phyloP scores from a whole-genome alignment of 164 flowering plant genomes.

The Platanus orientalis region DNA sequence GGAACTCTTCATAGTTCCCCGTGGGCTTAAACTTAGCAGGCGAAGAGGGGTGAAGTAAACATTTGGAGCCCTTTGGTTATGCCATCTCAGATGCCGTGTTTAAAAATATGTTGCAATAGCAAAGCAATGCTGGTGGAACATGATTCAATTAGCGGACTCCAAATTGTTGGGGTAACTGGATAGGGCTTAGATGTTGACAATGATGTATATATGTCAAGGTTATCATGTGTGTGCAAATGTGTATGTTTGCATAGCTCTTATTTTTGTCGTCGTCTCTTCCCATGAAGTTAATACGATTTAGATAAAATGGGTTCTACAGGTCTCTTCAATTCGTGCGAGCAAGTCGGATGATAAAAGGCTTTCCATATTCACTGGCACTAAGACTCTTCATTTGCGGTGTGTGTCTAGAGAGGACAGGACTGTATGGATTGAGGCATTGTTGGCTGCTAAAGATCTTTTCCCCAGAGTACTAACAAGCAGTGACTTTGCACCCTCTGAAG shows the following conservation, averaged over 20 bases:
- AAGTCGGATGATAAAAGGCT: constrained; percentile 96
- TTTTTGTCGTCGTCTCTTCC: background rate
- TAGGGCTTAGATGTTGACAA: no score
- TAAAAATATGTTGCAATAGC: no score
- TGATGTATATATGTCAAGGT: no score
- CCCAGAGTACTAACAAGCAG: constrained; percentile 66
- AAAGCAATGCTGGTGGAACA: no score
- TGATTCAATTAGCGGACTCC: no score
- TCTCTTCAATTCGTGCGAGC: constrained; percentile 92
- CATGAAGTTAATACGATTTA: constrained; percentile 11
- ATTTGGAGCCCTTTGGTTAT: no score
- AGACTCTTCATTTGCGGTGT: constrained; percentile 92
- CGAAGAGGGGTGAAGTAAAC: no score
- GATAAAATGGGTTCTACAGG: constrained; percentile 44
- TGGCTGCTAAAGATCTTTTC: constrained; percentile 78
- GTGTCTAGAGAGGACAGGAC: constrained; percentile 77
- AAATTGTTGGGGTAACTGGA: no score
- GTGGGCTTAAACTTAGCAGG: no score
- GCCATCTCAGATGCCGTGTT: no score
- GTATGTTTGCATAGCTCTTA: background rate
- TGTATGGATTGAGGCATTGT: constrained; percentile 83
- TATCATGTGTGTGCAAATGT: background rate
- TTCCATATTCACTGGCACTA: constrained; percentile 89
- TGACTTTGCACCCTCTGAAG: constrained; percentile 66
- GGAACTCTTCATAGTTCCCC: no score